These are phyloP conservation scores for Epichloe baconii DNA, from an alignment of 2,329 filamentous ascomycete species.

Conservation along the genomic window DNA sequence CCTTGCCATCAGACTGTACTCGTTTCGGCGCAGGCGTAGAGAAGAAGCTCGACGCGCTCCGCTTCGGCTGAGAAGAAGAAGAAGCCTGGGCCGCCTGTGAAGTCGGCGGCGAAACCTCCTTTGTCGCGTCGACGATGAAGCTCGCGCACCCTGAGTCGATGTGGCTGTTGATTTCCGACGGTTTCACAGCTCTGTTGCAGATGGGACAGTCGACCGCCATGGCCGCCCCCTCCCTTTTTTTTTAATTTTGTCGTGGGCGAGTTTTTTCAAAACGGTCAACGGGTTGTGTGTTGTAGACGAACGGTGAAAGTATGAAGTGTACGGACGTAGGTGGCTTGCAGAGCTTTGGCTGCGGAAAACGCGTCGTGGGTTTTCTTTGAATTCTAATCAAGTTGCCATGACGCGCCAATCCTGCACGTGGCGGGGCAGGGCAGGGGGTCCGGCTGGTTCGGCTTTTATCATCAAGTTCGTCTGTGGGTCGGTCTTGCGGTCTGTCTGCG, in stretches of 20 bases:
- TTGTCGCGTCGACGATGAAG: slow-evolving; percentile 42
- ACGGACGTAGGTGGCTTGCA: too few relatives aligned
- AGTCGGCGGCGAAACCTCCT: slow-evolving; percentile 18
- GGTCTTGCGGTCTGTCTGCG: too few relatives aligned
- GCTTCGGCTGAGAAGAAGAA: slow-evolving; percentile 32
- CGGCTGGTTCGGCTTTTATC: too few relatives aligned
- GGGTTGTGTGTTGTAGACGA: too few relatives aligned
- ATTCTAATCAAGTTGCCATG: too few relatives aligned
- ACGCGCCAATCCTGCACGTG: too few relatives aligned
- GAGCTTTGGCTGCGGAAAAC: too few relatives aligned
- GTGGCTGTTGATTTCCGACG: slow-evolving; percentile 73
- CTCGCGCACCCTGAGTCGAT: slow-evolving; percentile 71
- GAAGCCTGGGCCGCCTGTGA: slow-evolving; percentile 7
- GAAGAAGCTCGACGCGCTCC: slow-evolving; percentile 46
- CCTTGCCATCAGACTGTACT: slow-evolving; percentile 19
- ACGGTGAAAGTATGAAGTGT: too few relatives aligned
- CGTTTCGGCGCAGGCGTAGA: slow-evolving; percentile 47
- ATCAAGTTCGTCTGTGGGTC: too few relatives aligned
- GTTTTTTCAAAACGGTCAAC: too few relatives aligned
- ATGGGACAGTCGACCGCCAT: slow-evolving; percentile 64
- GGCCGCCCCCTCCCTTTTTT: not conserved
- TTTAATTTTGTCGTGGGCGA: not conserved
- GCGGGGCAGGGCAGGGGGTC: too few relatives aligned
- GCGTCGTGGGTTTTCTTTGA: too few relatives aligned
- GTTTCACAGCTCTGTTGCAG: slow-evolving; percentile 60